Evolutionary conservation across 2,329 filamentous ascomycete genomes (phyloP).

Genomic region (Penicillium frequentans): DNA sequence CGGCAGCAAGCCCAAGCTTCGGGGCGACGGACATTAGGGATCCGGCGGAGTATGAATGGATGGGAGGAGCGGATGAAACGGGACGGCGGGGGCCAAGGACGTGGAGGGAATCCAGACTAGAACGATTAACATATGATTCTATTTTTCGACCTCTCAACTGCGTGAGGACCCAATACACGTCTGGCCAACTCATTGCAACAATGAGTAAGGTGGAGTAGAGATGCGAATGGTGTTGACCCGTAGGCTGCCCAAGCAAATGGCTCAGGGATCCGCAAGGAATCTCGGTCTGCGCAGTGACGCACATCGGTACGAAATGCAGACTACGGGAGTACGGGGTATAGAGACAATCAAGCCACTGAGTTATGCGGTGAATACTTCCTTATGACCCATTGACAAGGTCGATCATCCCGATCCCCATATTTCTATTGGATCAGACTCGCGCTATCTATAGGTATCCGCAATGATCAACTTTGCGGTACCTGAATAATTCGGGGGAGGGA

Average conservation of each 20-base stretch:
- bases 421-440: background rate
- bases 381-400: background rate
- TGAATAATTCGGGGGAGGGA: slow-evolving; percentile 6
- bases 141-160: background rate
- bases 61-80: slow-evolving; percentile 43
- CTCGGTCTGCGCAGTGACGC: slow-evolving; percentile 1
- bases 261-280: background rate
- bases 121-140: background rate
- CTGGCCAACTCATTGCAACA: background rate
- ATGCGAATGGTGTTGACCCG: background rate
- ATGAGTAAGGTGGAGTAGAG: background rate
- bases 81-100: slow-evolving; percentile 21
- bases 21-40: slow-evolving; percentile 41
- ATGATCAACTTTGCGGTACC: slow-evolving; percentile 6
- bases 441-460: slow-evolving; percentile 3
- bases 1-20: slow-evolving; percentile 23
- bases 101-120: slow-evolving; percentile 13
- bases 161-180: background rate
- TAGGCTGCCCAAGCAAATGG: slow-evolving; percentile 1
- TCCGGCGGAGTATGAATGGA: slow-evolving; percentile 44
- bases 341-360: background rate
- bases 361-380: background rate
- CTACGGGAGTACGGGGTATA: background rate
- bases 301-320: background rate
- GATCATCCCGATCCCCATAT: background rate